Base-by-base conservation (phyloP, 106 monocot species). In the Acanthochlamys bracteata region DNA sequence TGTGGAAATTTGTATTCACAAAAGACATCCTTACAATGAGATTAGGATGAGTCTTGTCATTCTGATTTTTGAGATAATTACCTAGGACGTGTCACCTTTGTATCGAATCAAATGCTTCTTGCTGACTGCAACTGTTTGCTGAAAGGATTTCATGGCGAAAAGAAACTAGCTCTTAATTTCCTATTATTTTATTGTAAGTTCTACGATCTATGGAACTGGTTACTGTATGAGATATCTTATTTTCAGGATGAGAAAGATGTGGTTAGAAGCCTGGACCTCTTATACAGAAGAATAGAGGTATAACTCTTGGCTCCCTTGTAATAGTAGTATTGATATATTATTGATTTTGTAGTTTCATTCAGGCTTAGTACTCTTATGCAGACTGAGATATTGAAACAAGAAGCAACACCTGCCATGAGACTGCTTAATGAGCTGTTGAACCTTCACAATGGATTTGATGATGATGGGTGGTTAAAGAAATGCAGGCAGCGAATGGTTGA, bases 271-370 rank as follows among this genome's bases (percentile, higher is more conserved):
- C 76, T 96, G 60, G 96, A 96, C 39, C 84, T 96, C 46, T 81
- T 96, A 61, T 96, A 96, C 57, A 78, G 96, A 68, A 82, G 96
- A 66, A 53, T 91, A 73, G 91, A 96, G 90, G 96, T 91, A 83
- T 43, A 16, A 25, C 11, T 12, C 42, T 42, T 63, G n/a, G 13
- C 13, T 7, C 10, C 43, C 13, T 13, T 7, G 13, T 43, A 7
- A 43, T 13, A 43, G 43, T 43, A 43, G 7, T 43, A 8, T 43
- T 43, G 43, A 43, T 43, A 43, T 43, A 43, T 43, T 8, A 43
- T 43, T 43, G 7, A 13, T 43, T 43, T 13, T 43, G 43, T 8
- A 8, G 13, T 43, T 43, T 43, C 7, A 43, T 43, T 8, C 13
- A 43, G 43, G 43, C 7, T 8, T 43, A 43, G 43, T 43, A 7